phyloP scores from a whole-genome alignment of 495 filamentous ascomycete genomes.

The Trichoderma orchidacearum region DNA sequence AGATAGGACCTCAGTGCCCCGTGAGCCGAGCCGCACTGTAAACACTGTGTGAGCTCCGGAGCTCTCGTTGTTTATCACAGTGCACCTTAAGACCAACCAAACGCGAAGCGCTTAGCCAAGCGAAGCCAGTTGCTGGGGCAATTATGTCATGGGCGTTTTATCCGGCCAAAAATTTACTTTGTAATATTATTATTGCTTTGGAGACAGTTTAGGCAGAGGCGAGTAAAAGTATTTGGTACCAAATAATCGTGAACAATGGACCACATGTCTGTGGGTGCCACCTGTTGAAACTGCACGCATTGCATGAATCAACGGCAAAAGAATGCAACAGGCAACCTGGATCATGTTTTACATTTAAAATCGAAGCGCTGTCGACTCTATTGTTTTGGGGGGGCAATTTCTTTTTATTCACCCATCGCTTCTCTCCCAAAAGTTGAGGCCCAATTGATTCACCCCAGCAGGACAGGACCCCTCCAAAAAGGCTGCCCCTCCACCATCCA shows the following conservation, averaged over 20 bases:
- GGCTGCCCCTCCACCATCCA: conserved; percentile 13
- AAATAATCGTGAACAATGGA: background rate
- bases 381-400: background rate
- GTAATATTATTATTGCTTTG: background rate
- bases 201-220: too few species aligned
- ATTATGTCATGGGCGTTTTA: conserved; percentile 4
- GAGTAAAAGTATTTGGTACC: background rate
- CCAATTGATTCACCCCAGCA: conserved; percentile 2
- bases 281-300: background rate
- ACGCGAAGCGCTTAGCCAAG: background rate
- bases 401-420: background rate
- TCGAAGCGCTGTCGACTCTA: background rate
- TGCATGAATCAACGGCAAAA: background rate
- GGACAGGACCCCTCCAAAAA: conserved; percentile 1
- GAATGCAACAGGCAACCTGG: background rate
- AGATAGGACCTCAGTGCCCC: background rate
- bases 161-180: background rate
- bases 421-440: background rate
- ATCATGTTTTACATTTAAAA: background rate
- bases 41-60: background rate
- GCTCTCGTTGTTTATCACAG: background rate
- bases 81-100: background rate
- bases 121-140: conserved; percentile 1
- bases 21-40: background rate
- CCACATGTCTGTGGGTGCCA: background rate